These are phyloP conservation scores for Starmerella bombicola DNA, from an alignment of 805 yeast genomes.

Conservation along the genomic window DNA sequence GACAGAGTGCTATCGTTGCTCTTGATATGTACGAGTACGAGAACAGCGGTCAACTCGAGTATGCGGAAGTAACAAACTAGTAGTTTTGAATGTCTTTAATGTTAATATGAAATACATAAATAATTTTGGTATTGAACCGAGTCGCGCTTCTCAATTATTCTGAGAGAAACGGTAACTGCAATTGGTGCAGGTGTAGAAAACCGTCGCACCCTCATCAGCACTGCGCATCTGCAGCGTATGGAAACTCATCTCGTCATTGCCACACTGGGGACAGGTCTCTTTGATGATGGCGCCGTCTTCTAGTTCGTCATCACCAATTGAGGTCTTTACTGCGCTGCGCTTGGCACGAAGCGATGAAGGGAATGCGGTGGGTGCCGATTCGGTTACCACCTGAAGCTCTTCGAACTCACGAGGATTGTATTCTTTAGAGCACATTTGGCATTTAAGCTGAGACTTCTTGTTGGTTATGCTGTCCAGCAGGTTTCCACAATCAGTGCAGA, in stretches of 20 bases:
- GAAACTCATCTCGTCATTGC: slow-evolving; percentile 94
- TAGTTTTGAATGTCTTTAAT: background rate
- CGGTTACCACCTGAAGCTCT: slow-evolving; percentile 73
- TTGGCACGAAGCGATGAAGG: slow-evolving; percentile 74
- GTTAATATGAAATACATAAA: background rate
- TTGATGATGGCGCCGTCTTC: slow-evolving; percentile 95
- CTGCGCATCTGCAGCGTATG: slow-evolving; percentile 93
- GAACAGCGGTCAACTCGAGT: slow-evolving; percentile 69
- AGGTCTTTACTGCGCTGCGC: slow-evolving; percentile 81
- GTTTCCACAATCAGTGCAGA: slow-evolving; percentile 88
- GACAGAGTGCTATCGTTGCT: slow-evolving; percentile 95
- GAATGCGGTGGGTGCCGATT: slow-evolving; percentile 83
- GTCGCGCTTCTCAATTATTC: slow-evolving; percentile 63
- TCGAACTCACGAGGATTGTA: slow-evolving; percentile 44
- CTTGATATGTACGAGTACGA: slow-evolving; percentile 97
- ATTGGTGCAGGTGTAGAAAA: slow-evolving; percentile 86
- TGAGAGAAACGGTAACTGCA: slow-evolving; percentile 93
- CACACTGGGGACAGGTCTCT: slow-evolving; percentile 98
- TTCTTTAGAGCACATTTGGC: slow-evolving; percentile 40
- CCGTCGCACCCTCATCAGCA: slow-evolving; percentile 99
- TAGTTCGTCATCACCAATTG: slow-evolving; percentile 58
- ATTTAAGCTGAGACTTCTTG: slow-evolving; percentile 28
- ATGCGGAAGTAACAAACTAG: slow-evolving; percentile 35
- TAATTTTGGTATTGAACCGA: no score
- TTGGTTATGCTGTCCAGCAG: slow-evolving; percentile 57